Evolutionary conservation across 2,329 filamentous ascomycete genomes (phyloP), one percentile per base, ranked within the genome.

Genomic region (Hansfordia pulvinata): DNA sequence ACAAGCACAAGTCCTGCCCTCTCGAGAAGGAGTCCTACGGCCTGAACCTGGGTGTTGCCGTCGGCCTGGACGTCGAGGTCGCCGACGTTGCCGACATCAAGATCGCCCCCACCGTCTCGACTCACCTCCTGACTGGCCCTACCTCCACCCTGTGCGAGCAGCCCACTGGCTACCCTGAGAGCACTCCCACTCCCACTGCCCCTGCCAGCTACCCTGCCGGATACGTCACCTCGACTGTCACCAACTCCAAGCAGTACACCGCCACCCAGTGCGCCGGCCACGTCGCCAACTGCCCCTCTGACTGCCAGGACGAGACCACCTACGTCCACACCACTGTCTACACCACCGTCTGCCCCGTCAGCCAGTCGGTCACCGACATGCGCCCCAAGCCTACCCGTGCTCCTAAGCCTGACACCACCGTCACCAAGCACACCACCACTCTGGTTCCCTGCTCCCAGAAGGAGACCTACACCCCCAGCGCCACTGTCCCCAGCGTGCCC

Each of bases 41-140:
- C 34, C 32, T 56, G 23, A 56, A 56, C 36, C 39, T 55, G 20
- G 53, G 53, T 33, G 53, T 50, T 13, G 50, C 40, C 12, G 48
- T 47, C 14, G 41, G 41, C 17, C 35, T 52, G 13, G 45, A 48
- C 27, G 42, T 57, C 19, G 31, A 20, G 7, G 41, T 52, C 15
- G 37, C 52, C 26, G 42, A 54, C 27, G 39, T 59, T 28, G 43
- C 52, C n/a, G 46, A 48, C 7, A 31, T 61, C 16, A 45, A 46
- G 33, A 38, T 57, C 13, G 51, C 50, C 13, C 58, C 58, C 11
- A 54, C 50, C 25, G 33, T 58, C 13, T 56, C 51, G n/a, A 46
- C 55, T 16, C 52, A 47, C 13, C 41, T 62, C 13, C 43, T 54
- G 27, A 43, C 37, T 23, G 43, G 46, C 16, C 54, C 54, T 4